Percentiles rank a stretch among this genome's conserved stretches.
Evolutionary conservation across 306 rosid species (phyloP).

Genomic region (Begonia fuchsioides): DNA sequence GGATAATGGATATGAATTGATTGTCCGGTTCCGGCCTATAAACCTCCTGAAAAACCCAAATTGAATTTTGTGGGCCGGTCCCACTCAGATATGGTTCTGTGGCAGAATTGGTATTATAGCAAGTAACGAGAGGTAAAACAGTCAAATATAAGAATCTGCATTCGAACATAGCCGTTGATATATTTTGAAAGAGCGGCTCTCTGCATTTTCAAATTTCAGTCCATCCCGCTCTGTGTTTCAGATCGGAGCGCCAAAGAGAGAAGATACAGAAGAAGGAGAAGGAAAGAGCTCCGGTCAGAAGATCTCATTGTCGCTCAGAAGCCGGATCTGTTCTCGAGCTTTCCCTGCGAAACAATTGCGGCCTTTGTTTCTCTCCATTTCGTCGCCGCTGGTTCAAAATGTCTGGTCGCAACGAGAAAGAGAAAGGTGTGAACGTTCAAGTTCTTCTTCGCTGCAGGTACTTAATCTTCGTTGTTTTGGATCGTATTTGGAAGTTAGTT

Average conservation of each 20-base stretch:
- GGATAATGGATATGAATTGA: too few species aligned
- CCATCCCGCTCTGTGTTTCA: slow-evolving; percentile 30
- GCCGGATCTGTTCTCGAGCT: slow-evolving; percentile 21
- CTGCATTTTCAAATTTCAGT: slow-evolving; percentile 50
- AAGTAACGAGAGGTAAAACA: not conserved
- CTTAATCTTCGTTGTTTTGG: too few species aligned
- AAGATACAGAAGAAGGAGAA: slow-evolving; percentile 1
- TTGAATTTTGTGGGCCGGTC: too few species aligned
- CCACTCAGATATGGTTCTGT: too few species aligned
- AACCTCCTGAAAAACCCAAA: too few species aligned
- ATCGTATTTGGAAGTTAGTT: not conserved
- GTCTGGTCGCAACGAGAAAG: slow-evolving; percentile 77
- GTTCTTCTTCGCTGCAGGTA: slow-evolving; percentile 97
- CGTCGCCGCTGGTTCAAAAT: slow-evolving; percentile 19
- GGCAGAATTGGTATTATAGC: not conserved
- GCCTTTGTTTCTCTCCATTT: not conserved
- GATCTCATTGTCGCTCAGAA: not conserved
- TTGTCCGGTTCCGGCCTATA: too few species aligned
- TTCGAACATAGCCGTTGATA: slow-evolving; percentile 23
- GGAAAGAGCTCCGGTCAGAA: slow-evolving; percentile 4
- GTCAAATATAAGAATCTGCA: not conserved
- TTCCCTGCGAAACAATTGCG: too few species aligned
- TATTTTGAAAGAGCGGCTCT: slow-evolving; percentile 24
- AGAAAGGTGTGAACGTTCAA: slow-evolving; percentile 92
- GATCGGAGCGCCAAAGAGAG: slow-evolving; percentile 8